phyloP scores from a whole-genome alignment of 345 rosid species.

The Mallotus nudiflorus region DNA sequence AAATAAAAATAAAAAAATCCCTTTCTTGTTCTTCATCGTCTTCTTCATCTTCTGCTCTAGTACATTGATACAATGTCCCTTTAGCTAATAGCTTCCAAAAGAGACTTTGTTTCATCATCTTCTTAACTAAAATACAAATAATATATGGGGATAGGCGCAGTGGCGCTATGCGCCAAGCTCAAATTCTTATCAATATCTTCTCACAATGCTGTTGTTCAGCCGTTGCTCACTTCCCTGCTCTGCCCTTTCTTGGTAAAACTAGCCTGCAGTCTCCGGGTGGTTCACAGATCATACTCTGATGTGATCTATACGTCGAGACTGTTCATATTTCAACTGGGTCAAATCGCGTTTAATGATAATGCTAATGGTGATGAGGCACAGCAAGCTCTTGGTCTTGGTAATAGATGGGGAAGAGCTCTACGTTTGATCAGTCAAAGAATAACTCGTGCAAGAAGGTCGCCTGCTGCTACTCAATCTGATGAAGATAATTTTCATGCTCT shows the following conservation, averaged over 20 bases:
- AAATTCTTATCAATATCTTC: slow-evolving; percentile 15
- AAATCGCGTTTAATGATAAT: slow-evolving; percentile 22
- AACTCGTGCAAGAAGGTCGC: slow-evolving; percentile 19
- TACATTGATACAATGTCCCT: background rate
- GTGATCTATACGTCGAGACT: slow-evolving; percentile 29
- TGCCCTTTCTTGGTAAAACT: slow-evolving; percentile 33
- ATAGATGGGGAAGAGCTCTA: slow-evolving; percentile 29
- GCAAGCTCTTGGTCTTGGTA: no score
- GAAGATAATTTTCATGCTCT: slow-evolving; percentile 38
- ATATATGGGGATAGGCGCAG: slow-evolving; percentile 26
- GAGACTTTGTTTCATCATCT: background rate
- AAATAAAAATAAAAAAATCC: background rate
- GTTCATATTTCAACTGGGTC: slow-evolving; percentile 36
- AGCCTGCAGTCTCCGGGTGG: slow-evolving; percentile 16
- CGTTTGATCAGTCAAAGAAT: slow-evolving; percentile 30
- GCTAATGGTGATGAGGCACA: background rate
- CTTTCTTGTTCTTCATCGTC: background rate
- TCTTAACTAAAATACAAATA: no score
- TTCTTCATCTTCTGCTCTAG: background rate
- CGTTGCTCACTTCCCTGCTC: slow-evolving; percentile 18
- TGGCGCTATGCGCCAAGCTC: slow-evolving; percentile 30
- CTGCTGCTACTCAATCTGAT: slow-evolving; percentile 5
- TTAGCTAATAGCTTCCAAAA: background rate
- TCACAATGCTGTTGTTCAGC: background rate
- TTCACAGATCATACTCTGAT: slow-evolving; percentile 15